phyloP scores from a whole-genome alignment of 1,139 yeast genomes.

The Sugiyamaella grinbergsii region DNA sequence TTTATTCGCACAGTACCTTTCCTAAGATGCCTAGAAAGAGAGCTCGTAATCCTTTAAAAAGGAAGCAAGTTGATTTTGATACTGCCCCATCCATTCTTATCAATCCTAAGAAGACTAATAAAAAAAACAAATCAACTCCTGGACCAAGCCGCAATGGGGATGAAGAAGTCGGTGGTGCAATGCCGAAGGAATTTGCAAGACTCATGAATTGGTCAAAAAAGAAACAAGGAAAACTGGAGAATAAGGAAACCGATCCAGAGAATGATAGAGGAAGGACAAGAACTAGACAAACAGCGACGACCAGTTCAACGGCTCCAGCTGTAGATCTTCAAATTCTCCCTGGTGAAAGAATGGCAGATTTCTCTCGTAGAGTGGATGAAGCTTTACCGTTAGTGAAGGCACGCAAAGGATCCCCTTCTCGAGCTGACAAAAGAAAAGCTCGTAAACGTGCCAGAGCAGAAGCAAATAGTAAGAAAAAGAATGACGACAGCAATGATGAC shows the following conservation, averaged over 20 bases:
- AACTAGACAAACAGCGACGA: not conserved
- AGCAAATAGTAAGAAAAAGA: conserved; percentile 28
- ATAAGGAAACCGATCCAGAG: conserved; percentile 14
- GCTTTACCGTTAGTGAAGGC: conserved; percentile 45
- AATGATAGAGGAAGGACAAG: conserved; percentile 14
- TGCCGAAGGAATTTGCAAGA: conserved; percentile 40
- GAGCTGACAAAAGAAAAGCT: conserved; percentile 35
- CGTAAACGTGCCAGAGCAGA: conserved; percentile 29
- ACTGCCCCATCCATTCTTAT: conserved; percentile 32
- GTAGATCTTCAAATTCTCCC: conserved; percentile 33
- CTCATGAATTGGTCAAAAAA: conserved; percentile 35
- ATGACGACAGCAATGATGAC: conserved; percentile 29
- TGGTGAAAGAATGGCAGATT: conserved; percentile 44
- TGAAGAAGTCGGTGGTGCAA: conserved; percentile 36
- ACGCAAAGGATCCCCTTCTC: conserved; percentile 33
- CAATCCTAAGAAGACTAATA: conserved; percentile 25
- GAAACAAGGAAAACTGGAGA: conserved; percentile 23
- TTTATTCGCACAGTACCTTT: too few relatives aligned
- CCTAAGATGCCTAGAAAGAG: conserved; percentile 37
- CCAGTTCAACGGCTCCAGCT: conserved; percentile 4
- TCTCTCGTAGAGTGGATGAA: conserved; percentile 44
- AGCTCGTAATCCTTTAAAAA: conserved; percentile 36
- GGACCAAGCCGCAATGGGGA: conserved; percentile 16
- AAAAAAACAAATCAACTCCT: conserved; percentile 21
- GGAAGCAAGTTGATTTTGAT: conserved; percentile 33